Percentiles rank a stretch among this genome's conserved stretches.
These are phyloP conservation scores for Gossypioides kirkii DNA, from an alignment of 345 rosid genomes.

Conservation along the genomic window DNA sequence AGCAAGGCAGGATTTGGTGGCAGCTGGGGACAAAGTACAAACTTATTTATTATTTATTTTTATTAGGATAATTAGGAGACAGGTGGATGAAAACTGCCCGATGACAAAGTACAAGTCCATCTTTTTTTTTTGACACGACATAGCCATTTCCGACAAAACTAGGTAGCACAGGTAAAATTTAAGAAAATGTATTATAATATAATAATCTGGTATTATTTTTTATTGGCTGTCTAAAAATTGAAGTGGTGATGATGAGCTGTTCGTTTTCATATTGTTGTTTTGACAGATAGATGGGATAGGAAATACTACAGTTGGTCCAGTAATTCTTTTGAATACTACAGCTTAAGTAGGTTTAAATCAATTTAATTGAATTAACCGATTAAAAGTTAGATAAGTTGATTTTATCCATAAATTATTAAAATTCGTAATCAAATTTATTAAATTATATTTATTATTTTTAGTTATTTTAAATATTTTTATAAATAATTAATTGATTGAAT, in stretches of 20 bases:
- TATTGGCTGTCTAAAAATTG: not conserved
- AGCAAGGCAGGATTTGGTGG: not conserved
- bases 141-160: not conserved
- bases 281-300: not conserved
- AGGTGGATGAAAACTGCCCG: constrained; percentile 1
- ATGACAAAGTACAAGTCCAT: not conserved
- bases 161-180: not conserved
- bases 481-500: too few species aligned
- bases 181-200: not conserved
- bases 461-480: too few species aligned
- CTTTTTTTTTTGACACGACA: not conserved
- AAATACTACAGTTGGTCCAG: not conserved
- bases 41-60: not conserved
- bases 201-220: not conserved
- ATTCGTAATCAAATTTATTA: too few species aligned
- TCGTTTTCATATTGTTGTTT: not conserved
- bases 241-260: not conserved
- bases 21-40: not conserved
- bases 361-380: too few species aligned
- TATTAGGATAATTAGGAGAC: not conserved
- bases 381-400: too few species aligned
- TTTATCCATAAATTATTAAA: too few species aligned
- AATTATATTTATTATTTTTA: too few species aligned
- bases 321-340: not conserved
- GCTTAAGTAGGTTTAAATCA: too few species aligned